Evolutionary conservation across 257 asterid genomes (phyloP).

Genomic region (Rauvolfia tetraphylla): DNA sequence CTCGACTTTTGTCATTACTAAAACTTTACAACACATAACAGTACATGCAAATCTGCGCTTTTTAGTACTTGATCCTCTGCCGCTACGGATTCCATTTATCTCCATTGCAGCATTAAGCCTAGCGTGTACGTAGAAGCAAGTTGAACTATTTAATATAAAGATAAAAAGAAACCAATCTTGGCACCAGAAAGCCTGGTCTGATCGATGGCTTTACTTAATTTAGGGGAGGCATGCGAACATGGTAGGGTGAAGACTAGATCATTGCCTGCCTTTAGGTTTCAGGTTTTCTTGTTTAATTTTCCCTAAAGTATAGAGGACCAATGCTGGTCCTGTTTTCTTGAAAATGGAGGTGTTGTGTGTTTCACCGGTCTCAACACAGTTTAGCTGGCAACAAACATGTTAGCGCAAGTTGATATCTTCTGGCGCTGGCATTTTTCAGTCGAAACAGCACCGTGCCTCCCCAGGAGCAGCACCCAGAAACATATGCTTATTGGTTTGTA

Average conservation of each 20-base stretch:
- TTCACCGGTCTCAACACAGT: conserved; percentile 4
- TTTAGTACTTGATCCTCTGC: conserved; percentile 10
- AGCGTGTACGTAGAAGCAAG: not conserved
- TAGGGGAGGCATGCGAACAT: conserved; percentile 20
- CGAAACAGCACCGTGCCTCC: conserved; percentile 16
- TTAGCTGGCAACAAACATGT: conserved; percentile 16
- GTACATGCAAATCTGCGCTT: not conserved
- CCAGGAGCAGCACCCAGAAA: conserved; percentile 12
- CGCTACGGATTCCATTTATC: not conserved
- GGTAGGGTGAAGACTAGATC: conserved; percentile 11
- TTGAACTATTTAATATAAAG: not conserved
- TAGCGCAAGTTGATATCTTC: conserved; percentile 5
- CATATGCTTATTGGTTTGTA: conserved; percentile 1
- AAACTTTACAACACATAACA: conserved; percentile 7
- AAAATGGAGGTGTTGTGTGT: too few species aligned
- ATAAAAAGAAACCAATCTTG: not conserved
- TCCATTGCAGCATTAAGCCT: not conserved
- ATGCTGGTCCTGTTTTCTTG: conserved; percentile 10
- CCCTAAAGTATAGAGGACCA: not conserved
- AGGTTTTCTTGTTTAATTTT: conserved; percentile 9
- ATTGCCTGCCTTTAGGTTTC: conserved; percentile 3
- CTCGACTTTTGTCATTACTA: not conserved
- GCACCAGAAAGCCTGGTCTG: conserved; percentile 3
- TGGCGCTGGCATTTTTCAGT: conserved; percentile 3
- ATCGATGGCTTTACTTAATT: not conserved